Base-by-base conservation (phyloP, 306 rosid genomes). In the Sophora flavescens region DNA sequence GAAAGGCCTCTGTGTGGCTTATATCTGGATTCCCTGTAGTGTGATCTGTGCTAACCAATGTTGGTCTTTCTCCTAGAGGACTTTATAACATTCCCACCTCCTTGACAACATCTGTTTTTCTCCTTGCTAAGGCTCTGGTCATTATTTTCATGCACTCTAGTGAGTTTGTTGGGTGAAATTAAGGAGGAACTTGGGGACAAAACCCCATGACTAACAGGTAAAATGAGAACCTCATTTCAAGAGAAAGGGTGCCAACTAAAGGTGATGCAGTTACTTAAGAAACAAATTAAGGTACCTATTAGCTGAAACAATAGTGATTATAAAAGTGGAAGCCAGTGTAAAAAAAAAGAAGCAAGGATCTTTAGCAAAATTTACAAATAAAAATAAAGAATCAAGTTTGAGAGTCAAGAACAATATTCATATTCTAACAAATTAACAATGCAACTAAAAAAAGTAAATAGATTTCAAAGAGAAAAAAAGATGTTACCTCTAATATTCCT, bases 1-100 rank as follows among this genome's bases (percentile, higher is more conserved):
- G 92, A 63, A 95, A 95, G 53, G 99, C 99, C 84, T 92, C 99
- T 87, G 96, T 91, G 86, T 95, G 99, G 83, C 96, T 90, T 66
- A 95, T 92, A 82, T 92, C 99, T 52, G 99, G 97, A 88, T 95
- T 95, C 64, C 93, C 93, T 39, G 66, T 39, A 39, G 44, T 70
- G 15, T 82, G 88, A 59, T 84, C 92, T 3, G 87, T 70, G 74
- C 72, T 62, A 36, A 73, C 77, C 75, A 80, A 79, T 35, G 88
- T 14, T 35, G 87, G 61, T 64, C 87, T 85, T 54, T 83, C 80
- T 28, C 42, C 86, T 78, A 38, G 82, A 68, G 11, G 87, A 79
- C 65, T 86, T 91, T 11, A 84, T 74, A n/a, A 72, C 85, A 78
- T 88, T 84, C 5, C 88, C 91, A 52, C 89, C 81, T 3, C 86